Conservation (phyloP, 1,139 yeast species). For the Ogataea hybrid region DNA sequence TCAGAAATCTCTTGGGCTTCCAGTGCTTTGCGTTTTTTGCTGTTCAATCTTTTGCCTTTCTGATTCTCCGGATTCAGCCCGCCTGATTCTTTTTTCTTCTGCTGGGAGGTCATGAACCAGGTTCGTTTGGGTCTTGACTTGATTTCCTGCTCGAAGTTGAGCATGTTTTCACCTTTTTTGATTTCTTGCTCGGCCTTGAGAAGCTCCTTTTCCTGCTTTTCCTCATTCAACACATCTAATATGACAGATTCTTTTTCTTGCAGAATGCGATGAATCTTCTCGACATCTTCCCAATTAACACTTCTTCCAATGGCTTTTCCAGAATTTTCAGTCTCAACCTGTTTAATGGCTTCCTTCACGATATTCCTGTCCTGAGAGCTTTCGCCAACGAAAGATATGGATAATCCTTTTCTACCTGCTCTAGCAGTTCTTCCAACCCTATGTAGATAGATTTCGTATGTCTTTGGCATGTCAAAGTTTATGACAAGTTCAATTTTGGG, state of each 20-base stretch:
- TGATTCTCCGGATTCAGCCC: conserved; percentile 39
- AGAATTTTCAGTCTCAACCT: conserved; percentile 41
- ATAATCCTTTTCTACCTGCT: conserved; percentile 95
- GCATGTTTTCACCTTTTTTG: conserved; percentile 76
- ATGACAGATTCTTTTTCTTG: conserved; percentile 58
- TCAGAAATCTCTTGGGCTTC: conserved; percentile 50
- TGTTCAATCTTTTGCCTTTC: conserved; percentile 37
- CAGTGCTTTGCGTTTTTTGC: conserved; percentile 59
- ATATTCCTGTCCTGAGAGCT: conserved; percentile 78
- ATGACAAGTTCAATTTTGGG: conserved; percentile 94
- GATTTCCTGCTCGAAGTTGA: conserved; percentile 80
- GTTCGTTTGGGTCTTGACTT: conserved; percentile 91
- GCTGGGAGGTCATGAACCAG: conserved; percentile 86
- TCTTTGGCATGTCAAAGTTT: conserved; percentile 94
- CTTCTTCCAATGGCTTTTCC: conserved; percentile 65
- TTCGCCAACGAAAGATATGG: conserved; percentile 94
- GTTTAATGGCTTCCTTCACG: conserved; percentile 82
- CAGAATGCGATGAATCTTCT: conserved; percentile 58
- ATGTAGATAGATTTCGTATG: conserved; percentile 86
- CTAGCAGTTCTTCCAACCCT: conserved; percentile 99
- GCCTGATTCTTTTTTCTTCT: conserved; percentile 46
- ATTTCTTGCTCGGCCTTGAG: conserved; percentile 89
- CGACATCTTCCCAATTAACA: conserved; percentile 84
- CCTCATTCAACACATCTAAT: conserved; percentile 82
- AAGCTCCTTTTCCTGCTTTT: conserved; percentile 82